These are phyloP conservation scores for Suhomyces sp. DNA, from an alignment of 805 yeast genomes.

Conservation along the genomic window DNA sequence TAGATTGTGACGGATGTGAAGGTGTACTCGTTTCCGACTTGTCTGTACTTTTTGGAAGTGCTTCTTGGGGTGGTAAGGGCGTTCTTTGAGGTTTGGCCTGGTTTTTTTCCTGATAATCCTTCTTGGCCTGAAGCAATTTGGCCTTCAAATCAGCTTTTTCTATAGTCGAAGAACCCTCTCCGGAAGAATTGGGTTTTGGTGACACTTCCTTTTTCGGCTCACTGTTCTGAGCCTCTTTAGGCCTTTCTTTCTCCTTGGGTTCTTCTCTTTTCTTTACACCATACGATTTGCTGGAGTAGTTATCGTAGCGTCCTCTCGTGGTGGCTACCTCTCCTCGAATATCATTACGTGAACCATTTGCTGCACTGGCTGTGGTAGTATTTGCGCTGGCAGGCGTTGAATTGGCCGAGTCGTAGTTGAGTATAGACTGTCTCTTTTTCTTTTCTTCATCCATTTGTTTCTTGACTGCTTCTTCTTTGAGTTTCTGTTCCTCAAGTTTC, in stretches of 20 bases:
- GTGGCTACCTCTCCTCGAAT: slow-evolving; percentile 7
- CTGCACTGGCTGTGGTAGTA: background rate
- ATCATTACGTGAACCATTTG: slow-evolving; percentile 6
- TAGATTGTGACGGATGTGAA: background rate
- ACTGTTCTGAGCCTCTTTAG: background rate
- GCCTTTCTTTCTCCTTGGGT: background rate
- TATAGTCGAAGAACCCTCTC: background rate
- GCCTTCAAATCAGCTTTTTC: slow-evolving; percentile 17
- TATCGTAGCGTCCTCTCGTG: slow-evolving; percentile 28
- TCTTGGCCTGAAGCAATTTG: slow-evolving; percentile 21
- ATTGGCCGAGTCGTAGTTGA: slow-evolving; percentile 8
- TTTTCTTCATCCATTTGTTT: slow-evolving; percentile 8
- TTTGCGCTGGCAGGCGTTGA: background rate
- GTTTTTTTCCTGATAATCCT: slow-evolving; percentile 14
- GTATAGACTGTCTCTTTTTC: slow-evolving; percentile 6
- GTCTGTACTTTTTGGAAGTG: slow-evolving; percentile 8
- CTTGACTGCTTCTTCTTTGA: slow-evolving; percentile 4
- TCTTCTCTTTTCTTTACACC: slow-evolving; percentile 3
- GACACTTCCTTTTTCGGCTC: background rate
- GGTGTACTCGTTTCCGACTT: background rate
- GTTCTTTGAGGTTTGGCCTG: slow-evolving; percentile 9
- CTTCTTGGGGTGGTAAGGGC: slow-evolving; percentile 23
- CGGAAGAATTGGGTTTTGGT: background rate
- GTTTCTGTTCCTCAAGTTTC: slow-evolving; percentile 12
- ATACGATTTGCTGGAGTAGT: slow-evolving; percentile 20